Evolutionary conservation across 2,329 filamentous ascomycete genomes (phyloP).

Genomic region (Scedosporium boydii): DNA sequence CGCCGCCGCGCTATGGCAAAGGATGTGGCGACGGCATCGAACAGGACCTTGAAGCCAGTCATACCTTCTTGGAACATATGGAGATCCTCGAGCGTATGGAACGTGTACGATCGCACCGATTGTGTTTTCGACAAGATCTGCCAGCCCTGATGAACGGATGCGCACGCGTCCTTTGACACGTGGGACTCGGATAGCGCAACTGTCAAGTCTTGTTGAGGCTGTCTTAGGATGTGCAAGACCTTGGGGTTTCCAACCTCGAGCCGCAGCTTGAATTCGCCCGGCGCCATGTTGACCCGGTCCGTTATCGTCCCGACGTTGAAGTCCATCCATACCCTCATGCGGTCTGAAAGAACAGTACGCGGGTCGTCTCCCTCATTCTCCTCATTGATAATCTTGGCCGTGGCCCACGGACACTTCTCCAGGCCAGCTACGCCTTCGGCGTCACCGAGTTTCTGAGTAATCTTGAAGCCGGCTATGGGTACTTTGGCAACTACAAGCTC

Average conservation of each 20-base stretch:
- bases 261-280: constrained; percentile 61
- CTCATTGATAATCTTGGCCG: constrained; percentile 62
- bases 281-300: constrained; percentile 73
- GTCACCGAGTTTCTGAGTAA: constrained; percentile 44
- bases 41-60: constrained; percentile 70
- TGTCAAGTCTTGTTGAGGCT: constrained; percentile 68
- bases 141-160: constrained; percentile 55
- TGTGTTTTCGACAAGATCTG: constrained; percentile 45
- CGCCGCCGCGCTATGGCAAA: constrained; percentile 76
- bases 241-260: constrained; percentile 54
- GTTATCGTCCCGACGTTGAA: constrained; percentile 70
- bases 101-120: constrained; percentile 65
- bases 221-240: constrained; percentile 57
- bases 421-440: constrained; percentile 40
- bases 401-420: constrained; percentile 52
- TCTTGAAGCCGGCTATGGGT: constrained; percentile 53
- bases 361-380: constrained; percentile 51
- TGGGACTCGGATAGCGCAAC: constrained; percentile 64
- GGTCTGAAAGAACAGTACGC: constrained; percentile 66
- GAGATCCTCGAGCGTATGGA: constrained; percentile 56
- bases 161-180: constrained; percentile 49
- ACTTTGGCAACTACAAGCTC: constrained; percentile 66
- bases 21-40: constrained; percentile 60
- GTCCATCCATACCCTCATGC: constrained; percentile 64
- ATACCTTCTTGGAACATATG: constrained; percentile 71